Conservation (phyloP, 805 yeast genomes). For the Myxozyma monticola region DNA sequence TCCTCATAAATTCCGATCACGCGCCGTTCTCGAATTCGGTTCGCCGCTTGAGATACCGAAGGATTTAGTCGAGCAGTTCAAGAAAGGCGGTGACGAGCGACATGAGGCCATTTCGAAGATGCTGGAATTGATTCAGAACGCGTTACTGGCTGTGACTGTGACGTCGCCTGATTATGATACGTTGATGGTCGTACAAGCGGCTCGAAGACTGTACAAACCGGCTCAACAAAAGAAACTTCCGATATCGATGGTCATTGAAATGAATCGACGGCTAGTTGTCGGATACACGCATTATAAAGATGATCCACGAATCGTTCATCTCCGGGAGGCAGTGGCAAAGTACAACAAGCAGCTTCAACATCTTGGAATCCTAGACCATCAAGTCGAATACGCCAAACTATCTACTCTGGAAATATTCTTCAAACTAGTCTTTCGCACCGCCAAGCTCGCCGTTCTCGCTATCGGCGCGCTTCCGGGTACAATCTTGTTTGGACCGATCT, state of each 20-base stretch:
- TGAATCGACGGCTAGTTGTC: conserved; percentile 80
- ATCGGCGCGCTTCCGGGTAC: conserved; percentile 81
- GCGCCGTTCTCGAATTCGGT: conserved; percentile 96
- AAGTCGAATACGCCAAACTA: conserved; percentile 56
- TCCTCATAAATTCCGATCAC: conserved; percentile 89
- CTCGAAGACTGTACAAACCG: conserved; percentile 82
- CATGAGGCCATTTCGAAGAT: conserved; percentile 73
- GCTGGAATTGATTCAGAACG: conserved; percentile 69
- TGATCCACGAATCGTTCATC: conserved; percentile 61
- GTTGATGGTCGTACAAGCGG: conserved; percentile 84
- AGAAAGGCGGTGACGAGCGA: conserved; percentile 60
- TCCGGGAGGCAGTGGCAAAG: conserved; percentile 62
- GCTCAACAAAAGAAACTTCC: conserved; percentile 71
- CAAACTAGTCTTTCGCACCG: conserved; percentile 50
- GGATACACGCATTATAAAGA: conserved; percentile 77
- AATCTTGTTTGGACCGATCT: conserved; percentile 82
- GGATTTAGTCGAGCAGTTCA: conserved; percentile 64
- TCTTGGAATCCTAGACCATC: conserved; percentile 70
- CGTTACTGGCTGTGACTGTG: conserved; percentile 83
- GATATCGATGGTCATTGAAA: conserved; percentile 79
- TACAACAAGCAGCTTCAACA: conserved; percentile 68
- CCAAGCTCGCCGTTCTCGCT: conserved; percentile 57
- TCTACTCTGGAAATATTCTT: conserved; percentile 53
- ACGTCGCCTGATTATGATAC: conserved; percentile 91
- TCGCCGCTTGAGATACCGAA: conserved; percentile 69